These are phyloP conservation scores for Cardiospermum halicacabum DNA, from an alignment of 345 rosid genomes.

Conservation along the genomic window DNA sequence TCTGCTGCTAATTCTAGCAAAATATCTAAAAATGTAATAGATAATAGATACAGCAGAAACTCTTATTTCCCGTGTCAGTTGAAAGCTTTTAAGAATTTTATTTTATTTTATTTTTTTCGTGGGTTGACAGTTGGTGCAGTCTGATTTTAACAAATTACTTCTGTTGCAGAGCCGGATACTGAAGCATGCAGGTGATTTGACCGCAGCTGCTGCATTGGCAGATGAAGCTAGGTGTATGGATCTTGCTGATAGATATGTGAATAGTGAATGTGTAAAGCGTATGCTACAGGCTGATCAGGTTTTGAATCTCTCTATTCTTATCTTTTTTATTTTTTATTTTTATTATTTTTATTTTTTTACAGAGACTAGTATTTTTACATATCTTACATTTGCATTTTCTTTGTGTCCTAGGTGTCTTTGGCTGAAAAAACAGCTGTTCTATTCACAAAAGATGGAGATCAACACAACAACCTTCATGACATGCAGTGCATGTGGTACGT, in stretches of 20 bases:
- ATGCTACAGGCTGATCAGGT: conserved; percentile 99
- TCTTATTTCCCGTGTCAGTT: background rate
- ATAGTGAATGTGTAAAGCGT: conserved; percentile 96
- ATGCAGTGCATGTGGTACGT: conserved; percentile 99
- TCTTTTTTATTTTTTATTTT: background rate
- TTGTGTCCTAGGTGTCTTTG: conserved; percentile 58
- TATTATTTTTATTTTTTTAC: too few species aligned
- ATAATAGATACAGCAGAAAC: background rate
- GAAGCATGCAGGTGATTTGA: conserved; percentile 97
- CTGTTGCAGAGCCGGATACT: conserved; percentile 79
- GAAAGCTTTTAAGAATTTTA: background rate
- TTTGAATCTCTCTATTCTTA: conserved; percentile 15
- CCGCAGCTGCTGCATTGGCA: conserved; percentile 88
- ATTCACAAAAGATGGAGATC: conserved; percentile 98
- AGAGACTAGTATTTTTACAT: too few species aligned
- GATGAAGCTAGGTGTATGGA: conserved; percentile 99
- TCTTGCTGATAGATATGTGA: conserved; percentile 90
- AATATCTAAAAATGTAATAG: background rate
- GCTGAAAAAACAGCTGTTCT: conserved; percentile 93
- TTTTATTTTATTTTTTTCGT: too few species aligned
- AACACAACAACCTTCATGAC: conserved; percentile 97
- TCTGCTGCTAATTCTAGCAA: background rate
- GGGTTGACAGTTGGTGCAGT: background rate
- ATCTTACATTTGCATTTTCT: background rate
- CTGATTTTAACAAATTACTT: background rate